Conservation (phyloP, 306 rosid species). For the Crataegus laevigata region DNA sequence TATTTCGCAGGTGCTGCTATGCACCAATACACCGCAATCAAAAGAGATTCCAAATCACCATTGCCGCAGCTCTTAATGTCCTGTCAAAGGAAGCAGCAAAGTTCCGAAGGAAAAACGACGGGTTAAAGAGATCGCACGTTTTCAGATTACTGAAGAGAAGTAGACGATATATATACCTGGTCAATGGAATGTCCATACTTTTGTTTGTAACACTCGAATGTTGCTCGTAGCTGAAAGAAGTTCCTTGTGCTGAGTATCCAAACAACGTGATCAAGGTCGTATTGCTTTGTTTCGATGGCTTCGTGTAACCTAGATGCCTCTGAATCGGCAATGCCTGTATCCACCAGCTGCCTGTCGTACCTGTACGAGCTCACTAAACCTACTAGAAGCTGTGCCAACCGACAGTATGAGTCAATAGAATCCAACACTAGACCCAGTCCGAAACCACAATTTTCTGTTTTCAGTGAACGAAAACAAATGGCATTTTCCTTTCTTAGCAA, state of each 20-base stretch:
- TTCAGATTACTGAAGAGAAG: neutral
- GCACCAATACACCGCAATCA: slow-evolving; percentile 47
- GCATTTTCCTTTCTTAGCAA: neutral
- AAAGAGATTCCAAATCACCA: slow-evolving; percentile 50
- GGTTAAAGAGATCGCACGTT: neutral
- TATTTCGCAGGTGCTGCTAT: slow-evolving; percentile 68
- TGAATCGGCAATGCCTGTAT: slow-evolving; percentile 32
- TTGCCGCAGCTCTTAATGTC: slow-evolving; percentile 47
- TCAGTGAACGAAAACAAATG: neutral
- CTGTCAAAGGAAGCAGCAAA: slow-evolving; percentile 35
- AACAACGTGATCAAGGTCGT: slow-evolving; percentile 51
- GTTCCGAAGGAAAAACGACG: neutral
- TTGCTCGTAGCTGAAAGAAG: slow-evolving; percentile 70
- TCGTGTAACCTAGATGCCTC: slow-evolving; percentile 65
- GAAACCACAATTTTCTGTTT: neutral
- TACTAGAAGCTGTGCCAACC: slow-evolving; percentile 54
- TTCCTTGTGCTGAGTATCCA: slow-evolving; percentile 83
- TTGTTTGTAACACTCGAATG: slow-evolving; percentile 57
- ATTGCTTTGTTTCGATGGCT: slow-evolving; percentile 48
- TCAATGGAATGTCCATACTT: slow-evolving; percentile 51
- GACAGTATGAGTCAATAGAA: neutral
- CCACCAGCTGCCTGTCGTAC: slow-evolving; percentile 58
- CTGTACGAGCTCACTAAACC: slow-evolving; percentile 78
- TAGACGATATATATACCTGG: slow-evolving; percentile 38
- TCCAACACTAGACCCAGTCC: neutral